These are phyloP conservation scores for Apophysomyces trapeziformis DNA, from an alignment of 371 early-diverging fungal species.

Conservation along the genomic window DNA sequence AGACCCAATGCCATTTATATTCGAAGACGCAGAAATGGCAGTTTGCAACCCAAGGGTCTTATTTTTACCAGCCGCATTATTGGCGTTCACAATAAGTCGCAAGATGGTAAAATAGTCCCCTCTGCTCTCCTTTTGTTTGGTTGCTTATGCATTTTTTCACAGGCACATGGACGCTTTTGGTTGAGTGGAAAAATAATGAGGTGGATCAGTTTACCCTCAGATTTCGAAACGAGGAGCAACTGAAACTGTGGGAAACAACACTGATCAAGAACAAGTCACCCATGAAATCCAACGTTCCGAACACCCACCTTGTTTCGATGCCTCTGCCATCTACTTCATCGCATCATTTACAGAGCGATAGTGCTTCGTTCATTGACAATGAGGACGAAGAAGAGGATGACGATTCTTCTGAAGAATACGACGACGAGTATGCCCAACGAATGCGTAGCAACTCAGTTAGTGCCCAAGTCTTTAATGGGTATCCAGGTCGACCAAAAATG, in stretches of 20 bases:
- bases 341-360: constrained; percentile 23
- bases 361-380: constrained; percentile 31
- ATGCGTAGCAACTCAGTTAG: constrained; percentile 39
- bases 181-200: constrained; percentile 83
- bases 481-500: constrained; percentile 33
- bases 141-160: constrained; percentile 13
- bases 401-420: constrained; percentile 37
- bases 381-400: constrained; percentile 50
- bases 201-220: constrained; percentile 84
- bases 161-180: constrained; percentile 61
- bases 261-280: constrained; percentile 47
- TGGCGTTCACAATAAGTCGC: constrained; percentile 24
- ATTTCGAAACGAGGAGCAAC: constrained; percentile 91
- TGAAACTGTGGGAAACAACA: constrained; percentile 84
- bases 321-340: constrained; percentile 22
- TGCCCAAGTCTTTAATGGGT: constrained; percentile 27
- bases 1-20: constrained; percentile 45
- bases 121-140: neutral
- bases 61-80: constrained; percentile 55
- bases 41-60: constrained; percentile 79
- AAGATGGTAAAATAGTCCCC: constrained; percentile 17
- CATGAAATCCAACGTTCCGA: constrained; percentile 40
- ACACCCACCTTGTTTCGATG: constrained; percentile 49
- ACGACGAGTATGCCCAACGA: constrained; percentile 25
- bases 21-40: constrained; percentile 48